Conservation (phyloP, 345 rosid genomes). For the Heritiera fomes region DNA sequence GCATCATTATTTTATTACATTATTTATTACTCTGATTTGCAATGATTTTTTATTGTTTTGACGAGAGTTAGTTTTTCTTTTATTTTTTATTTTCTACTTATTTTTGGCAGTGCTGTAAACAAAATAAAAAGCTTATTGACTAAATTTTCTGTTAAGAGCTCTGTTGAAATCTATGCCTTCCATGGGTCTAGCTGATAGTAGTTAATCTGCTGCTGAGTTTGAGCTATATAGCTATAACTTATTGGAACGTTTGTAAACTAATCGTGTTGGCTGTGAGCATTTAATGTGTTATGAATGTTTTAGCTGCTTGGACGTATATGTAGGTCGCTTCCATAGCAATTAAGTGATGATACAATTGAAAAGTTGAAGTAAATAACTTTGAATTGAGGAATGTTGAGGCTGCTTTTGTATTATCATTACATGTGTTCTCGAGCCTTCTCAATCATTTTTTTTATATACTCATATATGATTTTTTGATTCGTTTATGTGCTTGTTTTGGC, state of each 20-base stretch:
- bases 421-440: background rate
- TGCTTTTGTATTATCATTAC: conserved; percentile 1
- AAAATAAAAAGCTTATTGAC: background rate
- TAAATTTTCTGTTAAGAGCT: background rate
- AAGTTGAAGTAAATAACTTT: background rate
- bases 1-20: background rate
- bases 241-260: background rate
- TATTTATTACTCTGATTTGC: background rate
- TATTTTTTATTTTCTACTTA: background rate
- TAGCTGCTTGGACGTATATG: background rate
- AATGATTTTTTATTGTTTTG: background rate
- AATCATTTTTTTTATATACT: conserved; percentile 2
- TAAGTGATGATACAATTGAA: background rate
- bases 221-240: background rate
- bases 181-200: background rate
- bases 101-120: background rate
- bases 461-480: conserved; percentile 8
- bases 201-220: background rate
- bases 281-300: conserved; percentile 2
- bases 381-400: conserved; percentile 22
- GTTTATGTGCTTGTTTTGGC: conserved; percentile 26
- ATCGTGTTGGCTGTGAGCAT: background rate
- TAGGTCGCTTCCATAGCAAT: background rate
- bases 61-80: background rate
- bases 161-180: background rate